Base-by-base conservation (phyloP, 495 filamentous ascomycete genomes). In the Durotheca rogersii region DNA sequence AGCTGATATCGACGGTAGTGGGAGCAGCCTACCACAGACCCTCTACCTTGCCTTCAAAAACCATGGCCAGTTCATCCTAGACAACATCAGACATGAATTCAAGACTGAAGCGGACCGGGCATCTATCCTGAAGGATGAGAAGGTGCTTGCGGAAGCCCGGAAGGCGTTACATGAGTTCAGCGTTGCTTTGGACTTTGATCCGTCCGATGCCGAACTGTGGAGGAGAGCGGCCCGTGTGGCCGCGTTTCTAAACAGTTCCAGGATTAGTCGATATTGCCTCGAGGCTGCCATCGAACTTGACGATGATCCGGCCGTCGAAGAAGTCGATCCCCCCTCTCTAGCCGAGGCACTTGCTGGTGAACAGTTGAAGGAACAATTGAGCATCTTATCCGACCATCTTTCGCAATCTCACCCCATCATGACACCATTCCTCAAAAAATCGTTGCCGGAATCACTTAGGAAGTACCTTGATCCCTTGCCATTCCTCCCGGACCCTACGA, bases 21-120 rank as follows among this genome's bases (percentile, higher is more conserved):
- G 84, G 19, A 94, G 84, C 66, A 87, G 85, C 29, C 71, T 97
- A 3, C 87, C 90, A 0, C 89, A 96, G 55, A 88, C 93, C 6
- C 78, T 96, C 14, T 96, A 94, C 56, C 78, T 99, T 5, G 84
- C 92, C 3, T 89, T 90, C 74, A 99, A 99, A 62, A 97, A 96
- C 64, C 83, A 91, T 69, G 94, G 90, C 40, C 85, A 95, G 61
- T 97, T 90, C 63, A 68, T 84, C 16, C 74, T 98, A 18, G 93
- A 98, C 57, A 74, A 78, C 41, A 73, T 95, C 15, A 74, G 68
- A 40, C 56, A 72, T 43, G 61, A 63, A 21, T 47, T 66, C 14
- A 82, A 81, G 23, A 64, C 71, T 6, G 55, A 62, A 6, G 40
- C 49, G 1, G 50, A 60, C 3, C 47, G 65, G 1, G 41, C 68